Conservation (phyloP, 2,329 filamentous ascomycete genomes). For the Alternaria longipes region DNA sequence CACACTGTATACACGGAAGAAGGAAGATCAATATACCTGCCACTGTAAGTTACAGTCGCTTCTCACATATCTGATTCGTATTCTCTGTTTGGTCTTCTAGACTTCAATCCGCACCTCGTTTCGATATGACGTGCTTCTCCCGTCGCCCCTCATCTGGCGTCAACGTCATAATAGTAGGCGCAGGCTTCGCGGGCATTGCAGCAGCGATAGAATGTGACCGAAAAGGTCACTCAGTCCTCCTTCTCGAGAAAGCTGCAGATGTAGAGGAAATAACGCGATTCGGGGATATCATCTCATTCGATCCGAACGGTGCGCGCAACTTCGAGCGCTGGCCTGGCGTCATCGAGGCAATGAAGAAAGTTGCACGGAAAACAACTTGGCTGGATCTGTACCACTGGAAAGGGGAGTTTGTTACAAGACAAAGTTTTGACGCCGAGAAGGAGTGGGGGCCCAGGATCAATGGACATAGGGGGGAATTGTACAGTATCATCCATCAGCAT, state of each 20-base stretch:
- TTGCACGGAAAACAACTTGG: conserved; percentile 64
- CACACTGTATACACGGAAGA: conserved; percentile 2
- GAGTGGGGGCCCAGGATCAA: conserved; percentile 64
- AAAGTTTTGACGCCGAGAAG: conserved; percentile 52
- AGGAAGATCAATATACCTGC: background rate
- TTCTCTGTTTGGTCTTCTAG: background rate
- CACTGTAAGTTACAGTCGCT: background rate
- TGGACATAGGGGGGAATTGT: conserved; percentile 68
- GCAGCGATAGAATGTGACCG: conserved; percentile 70
- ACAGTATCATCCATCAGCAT: conserved; percentile 66
- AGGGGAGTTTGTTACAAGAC: conserved; percentile 69
- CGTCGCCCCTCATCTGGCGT: conserved; percentile 32
- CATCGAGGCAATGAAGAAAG: conserved; percentile 57
- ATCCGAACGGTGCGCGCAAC: conserved; percentile 67
- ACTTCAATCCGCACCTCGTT: background rate
- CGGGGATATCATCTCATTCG: conserved; percentile 70
- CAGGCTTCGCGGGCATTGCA: conserved; percentile 68
- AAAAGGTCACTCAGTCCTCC: conserved; percentile 65
- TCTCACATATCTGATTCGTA: background rate
- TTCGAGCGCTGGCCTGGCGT: conserved; percentile 63
- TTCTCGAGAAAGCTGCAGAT: conserved; percentile 61
- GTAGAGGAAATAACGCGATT: conserved; percentile 65
- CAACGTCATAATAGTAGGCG: conserved; percentile 59
- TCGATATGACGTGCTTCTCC: conserved; percentile 26
- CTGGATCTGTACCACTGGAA: conserved; percentile 69